phyloP scores from a whole-genome alignment of 306 rosid genomes.

The Gastrolobium villosum region DNA sequence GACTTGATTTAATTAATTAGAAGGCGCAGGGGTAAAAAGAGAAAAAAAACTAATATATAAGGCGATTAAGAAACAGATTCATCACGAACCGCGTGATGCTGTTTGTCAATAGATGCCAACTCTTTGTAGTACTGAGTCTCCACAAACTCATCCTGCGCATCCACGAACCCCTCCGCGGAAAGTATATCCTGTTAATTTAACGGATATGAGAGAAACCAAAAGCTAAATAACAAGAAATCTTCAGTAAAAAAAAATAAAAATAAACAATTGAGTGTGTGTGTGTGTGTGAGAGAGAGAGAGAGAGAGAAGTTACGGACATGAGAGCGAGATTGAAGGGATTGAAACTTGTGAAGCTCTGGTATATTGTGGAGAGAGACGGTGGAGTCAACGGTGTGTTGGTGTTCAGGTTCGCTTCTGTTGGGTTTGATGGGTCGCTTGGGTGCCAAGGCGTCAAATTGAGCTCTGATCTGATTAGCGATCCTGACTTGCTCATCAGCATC shows the following conservation, averaged over 20 bases:
- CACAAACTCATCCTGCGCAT: conserved; percentile 67
- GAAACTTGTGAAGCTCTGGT: conserved; percentile 72
- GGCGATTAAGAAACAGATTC: background rate
- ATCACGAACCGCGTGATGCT: conserved; percentile 68
- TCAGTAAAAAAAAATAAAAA: no score
- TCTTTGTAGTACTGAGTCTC: conserved; percentile 74
- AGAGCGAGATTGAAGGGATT: conserved; percentile 64
- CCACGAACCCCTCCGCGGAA: conserved; percentile 40
- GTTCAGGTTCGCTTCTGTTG: conserved; percentile 74
- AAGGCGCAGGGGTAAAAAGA: background rate
- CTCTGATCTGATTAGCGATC: conserved; percentile 66
- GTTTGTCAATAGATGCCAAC: conserved; percentile 66
- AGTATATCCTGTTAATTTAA: conserved; percentile 34
- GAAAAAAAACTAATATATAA: background rate
- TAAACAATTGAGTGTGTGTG: background rate
- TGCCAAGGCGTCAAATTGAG: conserved; percentile 66
- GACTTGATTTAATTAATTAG: background rate
- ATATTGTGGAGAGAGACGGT: conserved; percentile 27
- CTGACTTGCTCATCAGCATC: conserved; percentile 63
- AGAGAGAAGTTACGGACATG: conserved; percentile 41
- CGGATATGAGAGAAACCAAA: background rate
- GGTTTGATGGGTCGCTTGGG: conserved; percentile 78
- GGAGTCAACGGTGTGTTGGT: conserved; percentile 34
- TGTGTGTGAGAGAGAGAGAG: background rate
- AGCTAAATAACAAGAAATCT: background rate